Percentiles rank a stretch among this genome's conserved stretches.
Evolutionary conservation across 148 eudicot species (phyloP).

Genomic region (Chenopodium formosanum): DNA sequence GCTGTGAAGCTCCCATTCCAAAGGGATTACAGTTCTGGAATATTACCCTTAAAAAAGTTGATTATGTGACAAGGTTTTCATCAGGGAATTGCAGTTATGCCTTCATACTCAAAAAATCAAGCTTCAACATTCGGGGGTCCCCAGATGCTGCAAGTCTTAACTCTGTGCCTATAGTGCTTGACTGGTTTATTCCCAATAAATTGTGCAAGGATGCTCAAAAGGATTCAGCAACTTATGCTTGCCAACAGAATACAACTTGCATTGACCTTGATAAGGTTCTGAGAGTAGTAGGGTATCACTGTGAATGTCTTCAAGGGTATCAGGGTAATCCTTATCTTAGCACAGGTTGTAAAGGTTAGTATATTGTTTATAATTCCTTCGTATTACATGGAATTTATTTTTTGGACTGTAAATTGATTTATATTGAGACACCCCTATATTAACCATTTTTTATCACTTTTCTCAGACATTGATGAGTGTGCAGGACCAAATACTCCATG

Average conservation of each 20-base stretch:
- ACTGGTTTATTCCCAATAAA: slow-evolving; percentile 24
- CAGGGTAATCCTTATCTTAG: slow-evolving; percentile 32
- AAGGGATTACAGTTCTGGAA: slow-evolving; percentile 17
- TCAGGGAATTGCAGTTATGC: slow-evolving; percentile 22
- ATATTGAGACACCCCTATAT: not conserved
- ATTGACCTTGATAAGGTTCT: slow-evolving; percentile 11
- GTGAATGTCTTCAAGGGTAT: slow-evolving; percentile 21
- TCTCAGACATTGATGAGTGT: slow-evolving; percentile 22
- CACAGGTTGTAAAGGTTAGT: slow-evolving; percentile 31
- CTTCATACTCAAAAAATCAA: slow-evolving; percentile 6
- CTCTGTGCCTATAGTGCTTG: slow-evolving; percentile 7
- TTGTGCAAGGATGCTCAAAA: slow-evolving; percentile 9
- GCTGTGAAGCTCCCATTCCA: slow-evolving; percentile 30
- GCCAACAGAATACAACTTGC: slow-evolving; percentile 16
- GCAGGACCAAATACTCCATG: slow-evolving; percentile 5
- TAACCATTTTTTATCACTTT: not conserved
- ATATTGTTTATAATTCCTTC: not conserved
- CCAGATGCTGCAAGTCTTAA: not conserved
- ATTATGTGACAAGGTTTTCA: slow-evolving; percentile 4
- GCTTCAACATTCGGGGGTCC: slow-evolving; percentile 14
- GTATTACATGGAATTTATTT: not conserved
- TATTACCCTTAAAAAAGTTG: not conserved
- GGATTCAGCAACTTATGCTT: slow-evolving; percentile 19
- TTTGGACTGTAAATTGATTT: not conserved
- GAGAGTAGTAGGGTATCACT: slow-evolving; percentile 13